These are phyloP conservation scores for Vicia sativa DNA, from an alignment of 306 rosid species.

Conservation along the genomic window DNA sequence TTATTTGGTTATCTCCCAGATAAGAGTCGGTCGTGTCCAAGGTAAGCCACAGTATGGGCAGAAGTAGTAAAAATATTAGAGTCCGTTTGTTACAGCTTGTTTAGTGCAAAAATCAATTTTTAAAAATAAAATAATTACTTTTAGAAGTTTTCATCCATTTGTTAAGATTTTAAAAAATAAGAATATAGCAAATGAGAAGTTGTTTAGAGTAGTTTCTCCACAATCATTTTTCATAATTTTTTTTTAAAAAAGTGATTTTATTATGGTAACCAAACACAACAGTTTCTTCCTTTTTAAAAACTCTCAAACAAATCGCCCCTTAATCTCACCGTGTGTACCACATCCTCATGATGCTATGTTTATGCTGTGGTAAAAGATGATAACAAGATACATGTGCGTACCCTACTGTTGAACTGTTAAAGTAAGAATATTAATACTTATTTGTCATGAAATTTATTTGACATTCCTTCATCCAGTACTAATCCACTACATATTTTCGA, in stretches of 20 bases:
- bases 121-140: no score
- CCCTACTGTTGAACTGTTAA: not conserved
- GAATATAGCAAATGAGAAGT: no score
- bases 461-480: not conserved
- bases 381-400: not conserved
- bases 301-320: no score
- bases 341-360: constrained; percentile 4
- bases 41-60: constrained; percentile 49
- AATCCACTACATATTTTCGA: not conserved
- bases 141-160: no score
- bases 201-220: no score
- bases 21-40: constrained; percentile 76
- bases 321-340: not conserved
- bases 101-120: no score
- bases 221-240: no score
- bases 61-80: not conserved
- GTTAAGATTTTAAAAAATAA: no score
- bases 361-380: not conserved
- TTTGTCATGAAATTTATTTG: not conserved
- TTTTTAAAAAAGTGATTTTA: no score
- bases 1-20: constrained; percentile 74
- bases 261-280: no score
- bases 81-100: no score
- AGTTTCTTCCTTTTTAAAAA: no score
- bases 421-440: not conserved